phyloP scores from a whole-genome alignment of 2,329 filamentous ascomycete species.

The Fusarium decemcellulare region DNA sequence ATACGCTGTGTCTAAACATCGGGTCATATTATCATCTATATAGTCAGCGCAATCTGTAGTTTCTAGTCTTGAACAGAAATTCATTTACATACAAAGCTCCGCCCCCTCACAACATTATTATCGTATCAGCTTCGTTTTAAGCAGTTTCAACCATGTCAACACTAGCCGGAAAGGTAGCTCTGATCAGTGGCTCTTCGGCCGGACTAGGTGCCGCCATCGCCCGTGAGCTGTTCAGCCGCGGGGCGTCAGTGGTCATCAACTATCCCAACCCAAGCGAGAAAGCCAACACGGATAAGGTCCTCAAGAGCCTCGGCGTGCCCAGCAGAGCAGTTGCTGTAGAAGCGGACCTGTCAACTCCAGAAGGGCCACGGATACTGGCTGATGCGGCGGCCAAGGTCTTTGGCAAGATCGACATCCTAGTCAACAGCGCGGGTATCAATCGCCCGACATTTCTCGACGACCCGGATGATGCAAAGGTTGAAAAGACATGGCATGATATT shows the following conservation, averaged over 20 bases:
- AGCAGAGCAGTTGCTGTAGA: background rate
- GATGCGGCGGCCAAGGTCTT: conserved; percentile 2
- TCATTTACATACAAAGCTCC: background rate
- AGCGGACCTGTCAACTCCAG: conserved; percentile 3
- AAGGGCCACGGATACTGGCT: background rate
- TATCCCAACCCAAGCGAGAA: background rate
- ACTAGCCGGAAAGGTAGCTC: background rate
- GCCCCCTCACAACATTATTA: background rate
- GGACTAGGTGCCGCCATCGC: conserved; percentile 9
- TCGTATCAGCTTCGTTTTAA: background rate
- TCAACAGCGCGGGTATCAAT: conserved; percentile 8
- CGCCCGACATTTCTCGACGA: background rate
- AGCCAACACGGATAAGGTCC: background rate
- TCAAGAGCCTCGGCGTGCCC: background rate
- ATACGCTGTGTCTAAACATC: background rate
- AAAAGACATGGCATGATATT: background rate
- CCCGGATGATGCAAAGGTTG: background rate
- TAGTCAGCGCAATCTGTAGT: background rate
- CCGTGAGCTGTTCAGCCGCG: conserved; percentile 3
- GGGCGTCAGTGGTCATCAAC: conserved; percentile 4
- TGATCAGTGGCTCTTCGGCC: conserved; percentile 9
- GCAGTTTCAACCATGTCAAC: conserved; percentile 1
- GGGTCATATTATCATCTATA: background rate
- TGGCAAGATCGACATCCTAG: conserved; percentile 8
- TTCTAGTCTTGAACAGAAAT: background rate